These are phyloP conservation scores for Hypoxylon subgilvum DNA, from an alignment of 495 filamentous ascomycete genomes.

Conservation along the genomic window DNA sequence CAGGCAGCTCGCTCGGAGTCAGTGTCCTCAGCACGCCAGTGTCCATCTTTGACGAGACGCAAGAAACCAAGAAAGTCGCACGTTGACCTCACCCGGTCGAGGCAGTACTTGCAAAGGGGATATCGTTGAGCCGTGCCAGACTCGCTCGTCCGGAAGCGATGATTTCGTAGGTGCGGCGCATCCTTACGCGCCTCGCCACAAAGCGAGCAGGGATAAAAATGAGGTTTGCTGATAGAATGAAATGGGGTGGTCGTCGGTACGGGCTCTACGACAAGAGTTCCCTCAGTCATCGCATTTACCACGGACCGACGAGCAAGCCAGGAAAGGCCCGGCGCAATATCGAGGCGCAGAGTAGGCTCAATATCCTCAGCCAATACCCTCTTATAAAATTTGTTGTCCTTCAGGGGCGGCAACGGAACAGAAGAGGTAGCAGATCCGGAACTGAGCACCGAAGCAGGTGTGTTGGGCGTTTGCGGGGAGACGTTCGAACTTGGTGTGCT, in stretches of 20 bases:
- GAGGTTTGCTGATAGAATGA: conserved; percentile 61
- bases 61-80: conserved; percentile 94
- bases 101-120: conserved; percentile 88
- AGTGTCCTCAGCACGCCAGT: conserved; percentile 77
- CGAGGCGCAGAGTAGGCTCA: conserved; percentile 88
- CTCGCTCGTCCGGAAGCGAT: conserved; percentile 88
- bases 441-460: conserved; percentile 56
- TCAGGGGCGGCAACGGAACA: conserved; percentile 58
- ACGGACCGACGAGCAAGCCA: conserved; percentile 90
- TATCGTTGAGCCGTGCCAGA: conserved; percentile 82
- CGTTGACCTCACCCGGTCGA: conserved; percentile 79
- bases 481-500: conserved; percentile 45
- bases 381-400: conserved; percentile 94
- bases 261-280: conserved; percentile 88
- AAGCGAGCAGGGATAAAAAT: conserved; percentile 77
- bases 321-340: conserved; percentile 86
- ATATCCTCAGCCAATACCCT: conserved; percentile 85
- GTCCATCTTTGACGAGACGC: conserved; percentile 85
- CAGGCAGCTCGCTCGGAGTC: conserved; percentile 84
- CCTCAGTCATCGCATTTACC: conserved; percentile 79
- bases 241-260: conserved; percentile 61
- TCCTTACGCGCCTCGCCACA: conserved; percentile 83
- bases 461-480: conserved; percentile 59
- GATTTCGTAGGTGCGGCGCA: conserved; percentile 73
- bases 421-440: conserved; percentile 42